These are phyloP conservation scores for Arachis hypogaea DNA, from an alignment of 306 rosid genomes.

Conservation along the genomic window DNA sequence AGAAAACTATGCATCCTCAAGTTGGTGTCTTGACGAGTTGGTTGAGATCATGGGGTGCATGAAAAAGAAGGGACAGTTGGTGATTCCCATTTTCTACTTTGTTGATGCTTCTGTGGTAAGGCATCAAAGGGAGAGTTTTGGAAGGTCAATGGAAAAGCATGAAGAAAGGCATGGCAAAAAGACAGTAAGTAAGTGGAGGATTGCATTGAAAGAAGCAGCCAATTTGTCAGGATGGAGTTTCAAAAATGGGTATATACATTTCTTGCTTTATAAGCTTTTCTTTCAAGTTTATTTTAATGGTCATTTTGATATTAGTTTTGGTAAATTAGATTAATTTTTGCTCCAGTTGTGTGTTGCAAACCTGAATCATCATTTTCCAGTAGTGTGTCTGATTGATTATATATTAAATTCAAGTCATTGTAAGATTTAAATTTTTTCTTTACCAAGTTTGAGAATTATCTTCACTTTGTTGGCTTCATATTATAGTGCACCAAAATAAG, in stretches of 20 bases:
- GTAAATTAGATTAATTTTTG: background rate
- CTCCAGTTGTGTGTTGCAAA: background rate
- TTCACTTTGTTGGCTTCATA: background rate
- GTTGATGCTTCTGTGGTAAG: slow-evolving; percentile 38
- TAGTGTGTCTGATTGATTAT: too few relatives aligned
- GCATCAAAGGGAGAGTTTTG: slow-evolving; percentile 35
- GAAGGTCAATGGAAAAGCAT: slow-evolving; percentile 21
- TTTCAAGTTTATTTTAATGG: background rate
- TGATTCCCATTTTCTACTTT: slow-evolving; percentile 17
- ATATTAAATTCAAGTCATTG: too few relatives aligned
- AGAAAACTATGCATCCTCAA: slow-evolving; percentile 35
- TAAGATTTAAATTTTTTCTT: too few relatives aligned
- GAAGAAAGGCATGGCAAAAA: background rate
- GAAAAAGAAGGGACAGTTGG: slow-evolving; percentile 34
- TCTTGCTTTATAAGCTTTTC: background rate
- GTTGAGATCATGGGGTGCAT: slow-evolving; percentile 34
- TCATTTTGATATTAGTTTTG: background rate
- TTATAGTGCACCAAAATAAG: too few relatives aligned
- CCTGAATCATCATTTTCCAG: too few relatives aligned
- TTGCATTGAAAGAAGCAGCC: slow-evolving; percentile 27
- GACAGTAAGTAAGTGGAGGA: slow-evolving; percentile 21
- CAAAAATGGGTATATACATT: slow-evolving; percentile 31
- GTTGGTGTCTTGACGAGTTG: slow-evolving; percentile 38
- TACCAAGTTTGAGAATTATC: too few relatives aligned
- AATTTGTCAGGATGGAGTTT: slow-evolving; percentile 42